Evolutionary conservation across 1,284 basidiomycete species (phyloP).

Genomic region (Ganoderma lucidum): DNA sequence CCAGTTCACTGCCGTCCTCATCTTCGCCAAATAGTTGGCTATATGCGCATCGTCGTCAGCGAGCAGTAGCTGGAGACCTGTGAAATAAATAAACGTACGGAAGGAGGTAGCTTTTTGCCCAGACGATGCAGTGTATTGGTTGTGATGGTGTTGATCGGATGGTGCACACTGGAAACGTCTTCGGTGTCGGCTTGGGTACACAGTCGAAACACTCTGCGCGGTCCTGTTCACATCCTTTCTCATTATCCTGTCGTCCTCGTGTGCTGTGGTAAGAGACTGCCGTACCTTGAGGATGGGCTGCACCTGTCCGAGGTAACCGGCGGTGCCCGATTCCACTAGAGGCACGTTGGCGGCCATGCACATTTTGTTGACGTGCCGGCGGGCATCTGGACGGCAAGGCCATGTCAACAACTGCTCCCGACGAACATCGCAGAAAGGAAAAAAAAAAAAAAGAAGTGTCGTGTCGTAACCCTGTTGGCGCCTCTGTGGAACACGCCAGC

Average conservation of each 20-base stretch:
- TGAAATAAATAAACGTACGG: constrained; percentile 61
- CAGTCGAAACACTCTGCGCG: constrained; percentile 94
- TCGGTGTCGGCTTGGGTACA: constrained; percentile 88
- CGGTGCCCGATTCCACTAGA: constrained; percentile 96
- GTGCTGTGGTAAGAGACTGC: neutral
- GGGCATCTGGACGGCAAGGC: constrained; percentile 67
- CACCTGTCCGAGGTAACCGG: constrained; percentile 92
- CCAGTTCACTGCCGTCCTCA: constrained; percentile 81
- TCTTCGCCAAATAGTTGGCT: constrained; percentile 97
- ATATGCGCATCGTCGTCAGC: neutral
- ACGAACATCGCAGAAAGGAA: no score
- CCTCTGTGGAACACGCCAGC: neutral
- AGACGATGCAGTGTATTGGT: constrained; percentile 98
- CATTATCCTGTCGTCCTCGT: neutral
- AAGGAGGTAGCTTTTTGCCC: constrained; percentile 99
- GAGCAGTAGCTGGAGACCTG: neutral
- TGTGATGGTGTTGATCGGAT: constrained; percentile 98
- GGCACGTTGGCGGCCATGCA: constrained; percentile 93
- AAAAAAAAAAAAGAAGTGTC: neutral
- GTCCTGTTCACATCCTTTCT: constrained; percentile 56
- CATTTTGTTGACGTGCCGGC: constrained; percentile 96
- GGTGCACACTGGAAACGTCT: constrained; percentile 97
- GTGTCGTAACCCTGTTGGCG: neutral
- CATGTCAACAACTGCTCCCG: neutral
- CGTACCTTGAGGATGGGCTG: constrained; percentile 78